Base-by-base conservation (phyloP, 2,329 filamentous ascomycete genomes). In the Helminthosporium solani region DNA sequence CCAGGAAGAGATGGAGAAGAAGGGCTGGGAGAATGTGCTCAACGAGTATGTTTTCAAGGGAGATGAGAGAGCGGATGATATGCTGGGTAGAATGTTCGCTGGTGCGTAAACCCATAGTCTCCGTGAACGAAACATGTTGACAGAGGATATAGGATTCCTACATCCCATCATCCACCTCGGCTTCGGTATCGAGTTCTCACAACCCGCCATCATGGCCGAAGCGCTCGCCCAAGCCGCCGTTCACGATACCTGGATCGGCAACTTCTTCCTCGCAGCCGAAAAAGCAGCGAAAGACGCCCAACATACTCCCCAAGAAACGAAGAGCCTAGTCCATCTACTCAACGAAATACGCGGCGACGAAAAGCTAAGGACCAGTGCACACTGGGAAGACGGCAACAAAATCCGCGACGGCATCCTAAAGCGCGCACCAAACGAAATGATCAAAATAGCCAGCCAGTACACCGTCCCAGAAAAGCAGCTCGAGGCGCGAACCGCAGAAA, bases 141-240 rank as follows among this genome's bases (percentile, higher is more conserved):
- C n/a, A n/a, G n/a, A n/a, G n/a, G n/a, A n/a, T n/a, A 30, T 55
- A 79, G 84, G 87, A 0, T 79, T 92, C 52, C 57, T 90, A 2
- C 89, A 95, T 61, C 89, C 90, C 2, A 72, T 94, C 14, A 91
- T 96, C 52, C 89, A 95, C 64, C 78, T 95, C 16, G 87, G 90
- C 39, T 95, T 90, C 63, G 90, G 87, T 3, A 65, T 96, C 28
- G 90, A 95, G 64, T 95, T 90, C 73, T 67, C 79, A 8, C 89
- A 95, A 63, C 88, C 88, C 2, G 87, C 87, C 30, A 83, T 95
- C 48, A 78, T 96, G 21, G 88, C 90, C 5, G 82, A 92, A 70
- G 90, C 76, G 1, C 80, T 96, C 15, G 88, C 90, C 0, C 85
- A 95, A 71, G 77, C 86, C 1, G 82, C 86, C 7, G 81, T 90